phyloP scores from a whole-genome alignment of 495 filamentous ascomycete genomes.

The Podospora fimiseda region DNA sequence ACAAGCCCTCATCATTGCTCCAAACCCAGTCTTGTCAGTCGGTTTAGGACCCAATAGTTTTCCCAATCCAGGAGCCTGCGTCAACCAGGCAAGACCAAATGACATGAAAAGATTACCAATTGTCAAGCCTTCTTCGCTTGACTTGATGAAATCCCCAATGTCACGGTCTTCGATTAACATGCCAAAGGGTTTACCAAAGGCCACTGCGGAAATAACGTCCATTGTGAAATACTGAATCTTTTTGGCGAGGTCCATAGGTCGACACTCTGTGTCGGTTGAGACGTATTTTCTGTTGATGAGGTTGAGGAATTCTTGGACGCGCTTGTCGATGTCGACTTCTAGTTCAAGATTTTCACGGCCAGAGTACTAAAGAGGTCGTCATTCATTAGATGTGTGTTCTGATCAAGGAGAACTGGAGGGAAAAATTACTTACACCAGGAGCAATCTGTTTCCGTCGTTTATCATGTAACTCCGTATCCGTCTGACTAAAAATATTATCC shows the following conservation, averaged over 20 bases:
- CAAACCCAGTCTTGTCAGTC: constrained; percentile 36
- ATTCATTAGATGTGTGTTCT: too few species aligned
- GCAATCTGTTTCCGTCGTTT: constrained; percentile 29
- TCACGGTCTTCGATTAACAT: constrained; percentile 30
- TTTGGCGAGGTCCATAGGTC: constrained; percentile 40
- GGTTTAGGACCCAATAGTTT: constrained; percentile 44
- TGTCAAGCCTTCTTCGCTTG: constrained; percentile 20
- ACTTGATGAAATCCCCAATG: constrained; percentile 22
- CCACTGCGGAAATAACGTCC: constrained; percentile 35
- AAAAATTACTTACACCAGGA: constrained; percentile 27
- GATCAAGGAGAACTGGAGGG: neutral
- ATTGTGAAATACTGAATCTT: constrained; percentile 36
- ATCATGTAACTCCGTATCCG: constrained; percentile 26
- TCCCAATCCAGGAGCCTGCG: constrained; percentile 33
- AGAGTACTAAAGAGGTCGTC: too few species aligned
- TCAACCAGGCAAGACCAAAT: constrained; percentile 34
- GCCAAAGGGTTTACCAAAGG: constrained; percentile 33
- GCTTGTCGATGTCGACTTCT: constrained; percentile 36
- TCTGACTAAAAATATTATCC: constrained; percentile 32
- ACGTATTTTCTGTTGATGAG: constrained; percentile 41
- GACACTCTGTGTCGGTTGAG: constrained; percentile 26
- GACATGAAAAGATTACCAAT: constrained; percentile 21
- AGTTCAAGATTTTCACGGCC: constrained; percentile 27
- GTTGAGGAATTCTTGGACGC: constrained; percentile 32
- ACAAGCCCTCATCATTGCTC: constrained; percentile 21